Base-by-base conservation (phyloP, 2,329 filamentous ascomycete species). In the Ophiostoma montium region DNA sequence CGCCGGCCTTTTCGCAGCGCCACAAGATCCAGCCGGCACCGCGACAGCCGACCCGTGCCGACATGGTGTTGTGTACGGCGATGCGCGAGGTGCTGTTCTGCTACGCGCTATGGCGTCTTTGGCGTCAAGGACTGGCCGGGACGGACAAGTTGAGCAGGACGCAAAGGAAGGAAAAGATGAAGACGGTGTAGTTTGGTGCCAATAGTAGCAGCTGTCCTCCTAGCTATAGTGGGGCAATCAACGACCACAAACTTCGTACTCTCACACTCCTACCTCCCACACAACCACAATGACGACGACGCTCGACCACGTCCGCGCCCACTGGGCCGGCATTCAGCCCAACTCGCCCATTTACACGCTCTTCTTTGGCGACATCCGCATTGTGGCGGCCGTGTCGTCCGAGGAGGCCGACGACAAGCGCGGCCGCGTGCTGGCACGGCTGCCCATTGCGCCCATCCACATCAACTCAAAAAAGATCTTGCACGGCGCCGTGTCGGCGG, bases 401-500 rank as follows among this genome's bases (percentile, higher is more conserved):
- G 30, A 23, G n/a, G 45, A 19, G 15, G 44, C 38, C 15, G 27
- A 30, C 19, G 39, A 46, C 38, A 13, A n/a, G 18, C 46, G 50
- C 44, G 78, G 77, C 27, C 61, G 58, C 11, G 67, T 80, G 38
- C 66, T 62, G 16, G 69, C 74, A 10, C 67, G 63, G 1, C 66
- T 82, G 23, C 60, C 62, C 2, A 65, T 80, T 7, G 65, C 62
- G 15, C 53, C 62, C 11, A 70, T 72, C 55, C 83, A 86, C 62
- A 70, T 86, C 61, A 86, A 86, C 66, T 76, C 75, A 52, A 72
- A 75, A 50, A 74, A 76, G 6, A 76, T 75, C 18, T 71, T 88
- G 9, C 84, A 88, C 64, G 84, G 84, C 54, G 78, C 80, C 45
- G 82, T 84, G 3, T 80, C 78, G 27, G 82, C 82, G 0, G 76